Base-by-base conservation (phyloP, 495 filamentous ascomycete genomes). In the Daldinia loculata region DNA sequence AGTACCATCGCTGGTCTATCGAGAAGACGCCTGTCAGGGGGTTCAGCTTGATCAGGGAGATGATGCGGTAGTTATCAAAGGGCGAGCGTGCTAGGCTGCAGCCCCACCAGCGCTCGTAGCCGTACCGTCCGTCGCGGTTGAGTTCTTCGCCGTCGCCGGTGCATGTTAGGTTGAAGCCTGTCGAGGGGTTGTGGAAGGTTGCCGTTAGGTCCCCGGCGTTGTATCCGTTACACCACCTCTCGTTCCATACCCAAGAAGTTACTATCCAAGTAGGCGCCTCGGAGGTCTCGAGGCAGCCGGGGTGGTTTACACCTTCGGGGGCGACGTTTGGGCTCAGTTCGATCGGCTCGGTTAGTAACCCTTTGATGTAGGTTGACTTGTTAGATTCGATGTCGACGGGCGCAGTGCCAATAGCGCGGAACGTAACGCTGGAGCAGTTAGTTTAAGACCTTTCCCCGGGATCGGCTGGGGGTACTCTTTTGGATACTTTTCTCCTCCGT, bases 291-390 rank as follows among this genome's bases (percentile, higher is more conserved):
- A 73, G 56, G 43, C 70, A 73, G 19, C 51, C 66, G 6, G 70
- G 66, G 27, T 69, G 41, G 52, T 73, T 73, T 4, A 73, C 70
- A 6, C 70, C 70, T 30, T 73, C 66, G 5, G 70, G 70, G 17
- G 70, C 65, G 4, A 73, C 70, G n/a, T 69, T 66, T 2, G 70
- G 70, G n/a, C 61, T 73, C n/a, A 73, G 29, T 17, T 64, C 65
- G 26, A 73, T 66, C 1, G 70, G 70, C 61, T 73, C 70, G 1
- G 51, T 61, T 8, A 73, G 51, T 8, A 61, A 69, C 36, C 70
- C 70, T 41, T 62, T 62, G 32, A 73, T 63, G 32, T 41, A 52
- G 2, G 41, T 62, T n/a, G 61, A 60, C 29, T 61, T 61, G 6
- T 34, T 9, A 22, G 55, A 63, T 11, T 55, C 41, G 7, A n/a